Percentiles rank a stretch among this genome's conserved stretches.
phyloP scores from a whole-genome alignment of 2,329 filamentous ascomycete genomes.

The Epichloe coenophiala region DNA sequence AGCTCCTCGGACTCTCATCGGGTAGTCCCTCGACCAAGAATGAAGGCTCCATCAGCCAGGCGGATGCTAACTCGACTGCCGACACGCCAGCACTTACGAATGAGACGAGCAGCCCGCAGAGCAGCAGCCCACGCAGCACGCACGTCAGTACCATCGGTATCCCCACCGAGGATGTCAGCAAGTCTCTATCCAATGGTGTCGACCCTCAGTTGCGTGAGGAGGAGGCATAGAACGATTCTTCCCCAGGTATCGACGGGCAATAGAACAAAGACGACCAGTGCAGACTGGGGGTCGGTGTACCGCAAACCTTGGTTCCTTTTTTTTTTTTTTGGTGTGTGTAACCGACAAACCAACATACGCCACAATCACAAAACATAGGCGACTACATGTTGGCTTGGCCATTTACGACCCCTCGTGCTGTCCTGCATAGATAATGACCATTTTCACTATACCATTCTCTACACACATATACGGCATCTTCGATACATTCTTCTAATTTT shows the following conservation, averaged over 20 bases:
- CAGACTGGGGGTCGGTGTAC: neutral
- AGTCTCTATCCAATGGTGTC: conserved; percentile 10
- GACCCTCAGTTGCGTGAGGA: conserved; percentile 16
- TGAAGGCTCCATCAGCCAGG: conserved; percentile 24
- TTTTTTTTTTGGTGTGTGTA: neutral
- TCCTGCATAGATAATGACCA: conserved; percentile 2
- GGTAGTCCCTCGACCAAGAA: conserved; percentile 12
- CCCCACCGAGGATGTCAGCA: conserved; percentile 16
- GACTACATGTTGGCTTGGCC: neutral
- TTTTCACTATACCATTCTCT: neutral
- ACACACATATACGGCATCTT: conserved; percentile 4
- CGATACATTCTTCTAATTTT: conserved; percentile 5
- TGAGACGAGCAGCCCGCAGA: conserved; percentile 56
- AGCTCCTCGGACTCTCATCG: conserved; percentile 15
- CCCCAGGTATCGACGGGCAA: neutral
- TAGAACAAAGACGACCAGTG: neutral
- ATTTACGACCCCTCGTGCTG: neutral
- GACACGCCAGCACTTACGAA: conserved; percentile 55
- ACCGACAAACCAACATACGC: neutral
- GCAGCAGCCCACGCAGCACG: conserved; percentile 50
- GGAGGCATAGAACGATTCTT: conserved; percentile 14
- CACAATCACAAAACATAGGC: neutral
- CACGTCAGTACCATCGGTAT: conserved; percentile 40
- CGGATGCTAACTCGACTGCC: conserved; percentile 37
- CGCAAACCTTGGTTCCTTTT: neutral